These are phyloP conservation scores for Backusella psychrophila DNA, from an alignment of 192 early-diverging fungal genomes.

Conservation along the genomic window DNA sequence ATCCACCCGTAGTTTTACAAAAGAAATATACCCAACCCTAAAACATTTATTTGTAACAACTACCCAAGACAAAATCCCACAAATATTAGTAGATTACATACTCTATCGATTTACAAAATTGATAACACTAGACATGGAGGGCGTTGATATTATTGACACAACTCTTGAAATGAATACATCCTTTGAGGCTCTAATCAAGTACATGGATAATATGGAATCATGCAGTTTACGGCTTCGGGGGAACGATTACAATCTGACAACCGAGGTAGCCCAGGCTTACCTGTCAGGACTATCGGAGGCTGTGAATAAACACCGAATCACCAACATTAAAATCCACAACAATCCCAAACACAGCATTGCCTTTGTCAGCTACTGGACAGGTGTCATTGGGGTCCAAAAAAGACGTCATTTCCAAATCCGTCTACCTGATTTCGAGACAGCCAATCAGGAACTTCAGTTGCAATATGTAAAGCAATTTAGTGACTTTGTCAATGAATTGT, in stretches of 20 bases:
- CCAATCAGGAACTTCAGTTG: not conserved
- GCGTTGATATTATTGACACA: not conserved
- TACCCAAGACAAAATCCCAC: not conserved
- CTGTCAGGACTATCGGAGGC: not conserved
- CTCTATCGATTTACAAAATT: not conserved
- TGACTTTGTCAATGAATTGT: slow-evolving; percentile 1
- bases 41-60: not conserved
- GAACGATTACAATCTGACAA: not conserved
- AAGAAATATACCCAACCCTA: not conserved
- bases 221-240: not conserved
- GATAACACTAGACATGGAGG: not conserved
- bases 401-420: not conserved
- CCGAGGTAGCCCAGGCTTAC: not conserved
- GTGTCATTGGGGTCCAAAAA: not conserved
- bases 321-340: not conserved
- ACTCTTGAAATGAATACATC: not conserved
- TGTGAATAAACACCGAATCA: not conserved
- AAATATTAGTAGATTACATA: not conserved
- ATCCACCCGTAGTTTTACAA: not conserved
- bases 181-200: not conserved
- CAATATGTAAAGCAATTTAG: not conserved
- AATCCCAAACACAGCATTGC: not conserved
- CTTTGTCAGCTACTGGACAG: not conserved
- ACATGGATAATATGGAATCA: not conserved
- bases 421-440: not conserved